Conservation (phyloP, 768 basidiomycete species). For the Tylopilus rubrobrunneus region DNA sequence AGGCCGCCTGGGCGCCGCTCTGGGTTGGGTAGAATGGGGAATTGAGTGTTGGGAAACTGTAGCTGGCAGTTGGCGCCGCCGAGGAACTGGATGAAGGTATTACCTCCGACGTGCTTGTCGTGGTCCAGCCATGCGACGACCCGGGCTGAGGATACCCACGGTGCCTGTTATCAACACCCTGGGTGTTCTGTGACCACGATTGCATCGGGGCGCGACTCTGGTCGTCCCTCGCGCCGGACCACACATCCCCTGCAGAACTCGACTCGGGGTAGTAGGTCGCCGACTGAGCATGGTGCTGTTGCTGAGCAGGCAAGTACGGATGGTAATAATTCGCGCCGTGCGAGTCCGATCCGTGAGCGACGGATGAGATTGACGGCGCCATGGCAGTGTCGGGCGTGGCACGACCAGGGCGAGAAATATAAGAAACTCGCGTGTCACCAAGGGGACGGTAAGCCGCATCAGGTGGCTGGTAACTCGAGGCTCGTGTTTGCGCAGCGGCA, state of each 20-base stretch:
- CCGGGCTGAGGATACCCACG: constrained; percentile 27
- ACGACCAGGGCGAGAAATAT: constrained; percentile 25
- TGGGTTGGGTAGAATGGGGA: constrained; percentile 53
- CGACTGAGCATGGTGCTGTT: constrained; percentile 21
- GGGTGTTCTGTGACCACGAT: constrained; percentile 26
- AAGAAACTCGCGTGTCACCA: constrained; percentile 26
- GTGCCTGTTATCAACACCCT: constrained; percentile 24
- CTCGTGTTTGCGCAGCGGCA: constrained; percentile 12
- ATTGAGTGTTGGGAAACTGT: constrained; percentile 50
- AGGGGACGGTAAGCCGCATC: constrained; percentile 24
- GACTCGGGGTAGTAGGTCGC: constrained; percentile 25
- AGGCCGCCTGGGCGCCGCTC: constrained; percentile 30
- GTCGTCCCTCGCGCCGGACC: constrained; percentile 22
- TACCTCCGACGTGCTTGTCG: constrained; percentile 18
- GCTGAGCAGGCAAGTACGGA: constrained; percentile 23
- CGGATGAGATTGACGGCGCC: constrained; percentile 18
- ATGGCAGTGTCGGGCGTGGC: constrained; percentile 25
- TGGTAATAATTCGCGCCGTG: constrained; percentile 22
- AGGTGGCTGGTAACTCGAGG: constrained; percentile 23
- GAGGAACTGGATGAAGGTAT: constrained; percentile 22
- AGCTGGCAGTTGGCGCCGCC: constrained; percentile 23
- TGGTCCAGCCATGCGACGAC: constrained; percentile 26
- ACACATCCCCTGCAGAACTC: constrained; percentile 16
- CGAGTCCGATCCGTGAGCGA: constrained; percentile 25
- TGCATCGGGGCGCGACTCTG: constrained; percentile 18